These are phyloP conservation scores for Yamadazyma sp. DNA, from an alignment of 805 yeast species.

Conservation along the genomic window DNA sequence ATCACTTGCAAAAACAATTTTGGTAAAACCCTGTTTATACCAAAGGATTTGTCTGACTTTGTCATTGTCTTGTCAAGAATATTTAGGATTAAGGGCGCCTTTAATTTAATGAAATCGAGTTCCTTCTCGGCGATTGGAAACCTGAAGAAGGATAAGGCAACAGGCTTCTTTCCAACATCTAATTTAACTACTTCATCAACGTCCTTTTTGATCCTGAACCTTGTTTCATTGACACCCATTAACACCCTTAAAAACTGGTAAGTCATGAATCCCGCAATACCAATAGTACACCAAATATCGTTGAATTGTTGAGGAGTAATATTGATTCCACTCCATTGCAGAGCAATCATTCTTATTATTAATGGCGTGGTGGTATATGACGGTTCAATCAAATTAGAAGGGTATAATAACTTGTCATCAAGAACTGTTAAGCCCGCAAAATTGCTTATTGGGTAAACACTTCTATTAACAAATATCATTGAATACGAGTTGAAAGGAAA, in stretches of 20 bases:
- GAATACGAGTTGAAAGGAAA: constrained; percentile 86
- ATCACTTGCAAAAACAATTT: constrained; percentile 89
- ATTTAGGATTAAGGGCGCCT: constrained; percentile 81
- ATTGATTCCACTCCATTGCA: constrained; percentile 92
- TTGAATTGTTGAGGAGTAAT: constrained; percentile 76
- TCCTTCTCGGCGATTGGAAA: constrained; percentile 65
- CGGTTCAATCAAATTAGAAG: constrained; percentile 75
- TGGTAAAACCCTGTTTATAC: constrained; percentile 86
- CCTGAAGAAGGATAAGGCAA: constrained; percentile 66
- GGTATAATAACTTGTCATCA: constrained; percentile 62
- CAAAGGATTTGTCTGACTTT: constrained; percentile 91
- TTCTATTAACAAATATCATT: constrained; percentile 66
- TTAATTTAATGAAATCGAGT: constrained; percentile 65
- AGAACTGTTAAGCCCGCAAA: constrained; percentile 74
- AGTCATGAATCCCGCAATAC: constrained; percentile 82
- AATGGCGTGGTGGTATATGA: constrained; percentile 65
- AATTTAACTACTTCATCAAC: constrained; percentile 66
- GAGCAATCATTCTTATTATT: constrained; percentile 67
- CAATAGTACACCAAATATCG: constrained; percentile 88
- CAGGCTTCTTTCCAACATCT: constrained; percentile 77
- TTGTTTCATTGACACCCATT: constrained; percentile 82
- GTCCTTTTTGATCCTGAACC: constrained; percentile 62
- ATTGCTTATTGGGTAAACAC: constrained; percentile 42
- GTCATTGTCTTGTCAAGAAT: constrained; percentile 92
- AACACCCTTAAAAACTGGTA: constrained; percentile 62